A percentile compares a stretch with the other conserved stretches of the same genome.
Conservation (phyloP, 2,329 filamentous ascomycete genomes). For the Dothistroma septosporum region DNA sequence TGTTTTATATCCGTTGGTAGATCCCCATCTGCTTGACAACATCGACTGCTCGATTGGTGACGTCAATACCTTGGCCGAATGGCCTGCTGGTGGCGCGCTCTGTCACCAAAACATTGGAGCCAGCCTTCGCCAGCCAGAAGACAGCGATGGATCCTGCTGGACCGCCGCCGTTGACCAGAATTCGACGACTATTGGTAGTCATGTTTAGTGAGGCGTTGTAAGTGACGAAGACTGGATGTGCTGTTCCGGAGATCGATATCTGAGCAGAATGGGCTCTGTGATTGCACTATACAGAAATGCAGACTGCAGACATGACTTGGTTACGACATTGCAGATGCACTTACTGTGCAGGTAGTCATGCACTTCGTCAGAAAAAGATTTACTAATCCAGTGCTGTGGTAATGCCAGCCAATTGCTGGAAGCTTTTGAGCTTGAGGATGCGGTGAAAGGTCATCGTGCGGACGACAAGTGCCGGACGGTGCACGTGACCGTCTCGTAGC, state of each 20-base stretch:
- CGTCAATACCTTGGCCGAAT: conserved; percentile 31
- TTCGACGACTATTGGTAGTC: conserved; percentile 3
- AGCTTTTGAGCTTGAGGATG: too few relatives aligned
- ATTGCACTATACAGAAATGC: not conserved
- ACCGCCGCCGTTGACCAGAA: conserved; percentile 17
- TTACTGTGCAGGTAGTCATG: too few relatives aligned
- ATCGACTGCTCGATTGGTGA: conserved; percentile 25
- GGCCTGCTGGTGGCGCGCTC: conserved; percentile 17
- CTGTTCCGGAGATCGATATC: not conserved
- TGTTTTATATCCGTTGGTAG: conserved; percentile 24
- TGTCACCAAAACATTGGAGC: conserved; percentile 17
- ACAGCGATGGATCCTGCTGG: conserved; percentile 37
- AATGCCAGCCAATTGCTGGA: too few relatives aligned
- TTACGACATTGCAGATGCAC: too few relatives aligned
- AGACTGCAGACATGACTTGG: too few relatives aligned
- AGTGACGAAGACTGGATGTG: not conserved
- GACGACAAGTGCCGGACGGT: too few relatives aligned
- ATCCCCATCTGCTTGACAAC: conserved; percentile 29
- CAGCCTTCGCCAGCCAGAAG: conserved; percentile 35
- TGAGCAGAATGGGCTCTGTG: not conserved
- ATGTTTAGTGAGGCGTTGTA: not conserved
- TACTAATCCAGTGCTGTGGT: too few relatives aligned
- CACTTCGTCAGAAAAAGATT: too few relatives aligned
- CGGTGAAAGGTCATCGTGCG: too few relatives aligned
- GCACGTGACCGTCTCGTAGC: too few relatives aligned